Evolutionary conservation across 768 basidiomycete genomes (phyloP).

Genomic region (Aureoboletus auriporus): DNA sequence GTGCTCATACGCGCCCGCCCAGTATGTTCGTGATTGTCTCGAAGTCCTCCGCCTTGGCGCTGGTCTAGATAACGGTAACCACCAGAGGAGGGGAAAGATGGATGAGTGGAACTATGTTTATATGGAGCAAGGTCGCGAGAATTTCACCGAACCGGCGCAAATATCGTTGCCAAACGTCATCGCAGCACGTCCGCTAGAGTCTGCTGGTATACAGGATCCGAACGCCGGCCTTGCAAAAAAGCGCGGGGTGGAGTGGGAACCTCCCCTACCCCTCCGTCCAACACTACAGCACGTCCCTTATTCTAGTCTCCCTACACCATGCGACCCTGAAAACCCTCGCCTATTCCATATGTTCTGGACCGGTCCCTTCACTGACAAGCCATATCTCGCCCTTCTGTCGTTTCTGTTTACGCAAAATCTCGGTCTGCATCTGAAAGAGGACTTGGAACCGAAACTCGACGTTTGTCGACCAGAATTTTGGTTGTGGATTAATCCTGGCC

Average conservation of each 20-base stretch:
- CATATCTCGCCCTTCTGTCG: slow-evolving; percentile 90
- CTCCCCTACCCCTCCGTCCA: slow-evolving; percentile 40
- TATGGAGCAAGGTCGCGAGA: slow-evolving; percentile 52
- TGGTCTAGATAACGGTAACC: slow-evolving; percentile 78
- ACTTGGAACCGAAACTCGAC: slow-evolving; percentile 19
- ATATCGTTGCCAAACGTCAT: slow-evolving; percentile 31
- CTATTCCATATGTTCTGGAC: slow-evolving; percentile 99
- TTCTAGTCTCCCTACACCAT: slow-evolving; percentile 55
- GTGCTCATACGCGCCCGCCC: slow-evolving; percentile 11
- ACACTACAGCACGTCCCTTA: slow-evolving; percentile 53
- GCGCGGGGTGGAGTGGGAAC: slow-evolving; percentile 60
- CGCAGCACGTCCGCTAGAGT: slow-evolving; percentile 26
- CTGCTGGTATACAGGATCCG: slow-evolving; percentile 38
- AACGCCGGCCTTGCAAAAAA: slow-evolving; percentile 56
- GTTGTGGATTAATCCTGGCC: slow-evolving; percentile 99
- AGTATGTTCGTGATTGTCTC: slow-evolving; percentile 98
- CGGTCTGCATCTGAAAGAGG: slow-evolving; percentile 66
- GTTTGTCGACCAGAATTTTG: slow-evolving; percentile 90
- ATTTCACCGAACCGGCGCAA: slow-evolving; percentile 34
- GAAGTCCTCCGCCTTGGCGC: slow-evolving; percentile 91
- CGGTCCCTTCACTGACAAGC: slow-evolving; percentile 97
- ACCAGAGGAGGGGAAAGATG: slow-evolving; percentile 68
- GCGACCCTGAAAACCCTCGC: slow-evolving; percentile 81
- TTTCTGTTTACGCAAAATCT: slow-evolving; percentile 96
- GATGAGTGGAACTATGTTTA: slow-evolving; percentile 90